Base-by-base conservation (phyloP, 2,329 filamentous ascomycete genomes). In the Aspergillus neotritici region DNA sequence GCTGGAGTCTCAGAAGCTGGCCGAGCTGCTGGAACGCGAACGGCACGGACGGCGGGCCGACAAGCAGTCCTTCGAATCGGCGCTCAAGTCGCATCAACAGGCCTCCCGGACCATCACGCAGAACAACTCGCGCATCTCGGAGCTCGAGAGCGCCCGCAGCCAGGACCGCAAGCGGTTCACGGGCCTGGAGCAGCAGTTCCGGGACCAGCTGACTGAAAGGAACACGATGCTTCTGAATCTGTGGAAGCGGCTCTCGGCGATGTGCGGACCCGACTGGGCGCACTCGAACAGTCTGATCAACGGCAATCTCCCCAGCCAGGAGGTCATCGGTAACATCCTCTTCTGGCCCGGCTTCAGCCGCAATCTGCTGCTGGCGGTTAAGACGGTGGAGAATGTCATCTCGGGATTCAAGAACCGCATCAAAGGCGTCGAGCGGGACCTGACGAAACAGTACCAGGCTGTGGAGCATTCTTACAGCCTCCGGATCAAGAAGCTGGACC, bases 231-330 rank as follows among this genome's bases (percentile, higher is more conserved):
- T 97, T 13, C 78, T 96, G 15, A 77, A 82, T n/a, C 72, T 97
- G 4, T 98, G 93, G 93, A 91, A 91, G 50, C 80, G 86, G 35
- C 76, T 98, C 7, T 90, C 87, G 3, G 77, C 80, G 0, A 76
- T 97, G 34, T 97, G 93, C 57, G 93, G 93, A 9, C 78, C 82
- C 0, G 93, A 97, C 60, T 98, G 93, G 91, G 81, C 86, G 4
- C 86, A 95, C 63, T 82, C 84, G 57, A 90, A 97, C 65, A 85
- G 84, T 44, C 79, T 95, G 16, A 86, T 97, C 60, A 91, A 93
- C 57, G 87, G 89, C 14, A 86, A 91, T 47, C 71, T 94, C 5
- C 88, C 90, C 0, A 88, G 85, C 10, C 76, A 94, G 29, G 91
- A 96, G 58, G 83, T 89, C 11, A 86, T 98, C 48, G 82, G 83